Base-by-base conservation (phyloP, 805 yeast species). In the Candida loeiensis region DNA sequence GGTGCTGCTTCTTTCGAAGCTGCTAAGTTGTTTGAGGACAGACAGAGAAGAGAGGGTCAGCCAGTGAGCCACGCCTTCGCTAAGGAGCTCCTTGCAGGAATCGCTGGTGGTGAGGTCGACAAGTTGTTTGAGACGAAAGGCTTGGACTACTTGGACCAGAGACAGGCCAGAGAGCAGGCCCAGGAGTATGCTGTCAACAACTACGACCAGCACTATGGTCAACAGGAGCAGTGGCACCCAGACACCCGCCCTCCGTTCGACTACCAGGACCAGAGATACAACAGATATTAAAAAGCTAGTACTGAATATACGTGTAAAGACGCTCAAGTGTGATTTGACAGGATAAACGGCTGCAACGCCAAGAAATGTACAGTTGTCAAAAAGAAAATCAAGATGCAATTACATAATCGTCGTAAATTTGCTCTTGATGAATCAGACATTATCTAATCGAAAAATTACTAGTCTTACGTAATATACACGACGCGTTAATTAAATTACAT, bases 1-100 rank as follows among this genome's bases (percentile, higher is more conserved):
- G 64, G 64, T 44, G 64, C 59, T 26, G 64, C 64, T 19, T 55
- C 64, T 4, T 59, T 59, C 40, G 63, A 53, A 36, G 64, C 64
- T 29, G 52, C 54, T 32, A 59, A 55, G 47, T 46, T 56, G 40
- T 59, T 55, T 35, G 64, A 59, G 49, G 61, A 59, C 50, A 53
- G 49, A 36, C 63, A 59, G 45, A 55, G 61, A 48, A 47, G 55
- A 38, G 58, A 59, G 47, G 64, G 64, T 17, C 56, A 56, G 49
- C 63, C 64, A 28, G 63, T 58, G 21, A 43, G 49, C 43, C 64
- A 59, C 44, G 47, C 51, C 9, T 56, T 58, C 33, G 64, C 63
- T 40, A 59, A 58, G 46, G 63, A 59, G 39, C 9, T 50, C 21
- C 41, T 59, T 35, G 59, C 56, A 16, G 63, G 62, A 25, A 34